phyloP scores from a whole-genome alignment of 306 rosid genomes.

The Phaseolus lunatus region DNA sequence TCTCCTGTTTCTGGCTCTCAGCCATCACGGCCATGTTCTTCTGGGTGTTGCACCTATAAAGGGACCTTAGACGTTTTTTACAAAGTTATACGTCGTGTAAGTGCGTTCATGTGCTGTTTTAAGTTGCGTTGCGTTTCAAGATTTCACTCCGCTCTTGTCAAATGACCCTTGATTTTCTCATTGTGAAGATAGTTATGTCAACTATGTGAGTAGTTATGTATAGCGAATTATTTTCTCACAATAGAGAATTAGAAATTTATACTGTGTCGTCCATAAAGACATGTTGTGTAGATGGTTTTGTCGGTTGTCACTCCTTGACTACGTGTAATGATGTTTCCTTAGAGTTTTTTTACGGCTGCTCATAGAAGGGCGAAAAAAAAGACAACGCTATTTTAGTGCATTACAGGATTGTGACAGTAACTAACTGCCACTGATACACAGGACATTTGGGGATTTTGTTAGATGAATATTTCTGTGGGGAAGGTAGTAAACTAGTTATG shows the following conservation, averaged over 20 bases:
- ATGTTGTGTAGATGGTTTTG: conserved; percentile 2
- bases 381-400: background rate
- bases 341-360: background rate
- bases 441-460: background rate
- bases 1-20: conserved; percentile 55
- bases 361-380: background rate
- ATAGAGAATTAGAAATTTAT: background rate
- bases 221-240: background rate
- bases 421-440: background rate
- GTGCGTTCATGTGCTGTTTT: background rate
- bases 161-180: background rate
- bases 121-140: background rate
- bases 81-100: conserved; percentile 85
- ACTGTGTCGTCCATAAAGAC: background rate
- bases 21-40: conserved; percentile 49
- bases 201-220: background rate
- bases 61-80: conserved; percentile 84
- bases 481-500: background rate
- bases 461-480: background rate
- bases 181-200: background rate
- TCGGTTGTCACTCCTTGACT: too few relatives aligned
- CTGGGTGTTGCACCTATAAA: conserved; percentile 60
- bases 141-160: background rate
- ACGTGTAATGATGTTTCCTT: too few relatives aligned
- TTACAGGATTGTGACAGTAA: background rate